Evolutionary conservation across 148 eudicot species (phyloP).

Genomic region (Arctostaphylos glauca): DNA sequence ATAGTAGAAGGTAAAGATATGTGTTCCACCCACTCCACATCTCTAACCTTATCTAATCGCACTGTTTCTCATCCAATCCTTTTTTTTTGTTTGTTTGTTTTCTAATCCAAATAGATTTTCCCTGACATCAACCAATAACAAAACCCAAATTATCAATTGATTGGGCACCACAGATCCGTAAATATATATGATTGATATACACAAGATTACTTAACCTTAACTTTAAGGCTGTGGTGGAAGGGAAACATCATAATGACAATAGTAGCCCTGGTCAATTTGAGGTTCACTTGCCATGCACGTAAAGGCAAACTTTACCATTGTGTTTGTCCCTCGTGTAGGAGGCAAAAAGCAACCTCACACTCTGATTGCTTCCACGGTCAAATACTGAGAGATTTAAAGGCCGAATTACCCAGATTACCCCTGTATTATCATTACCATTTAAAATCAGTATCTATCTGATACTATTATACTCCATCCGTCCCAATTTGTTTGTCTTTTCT

Average conservation of each 20-base stretch:
- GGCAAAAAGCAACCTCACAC: conserved; percentile 32
- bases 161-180: background rate
- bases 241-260: conserved; percentile 7
- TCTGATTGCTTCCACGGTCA: conserved; percentile 16
- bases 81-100: background rate
- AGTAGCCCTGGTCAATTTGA: conserved; percentile 19
- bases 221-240: background rate
- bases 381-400: background rate
- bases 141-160: background rate
- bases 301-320: conserved; percentile 28
- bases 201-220: background rate
- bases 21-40: conserved; percentile 8
- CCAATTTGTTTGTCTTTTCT: too few relatives aligned
- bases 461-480: too few relatives aligned
- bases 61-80: conserved; percentile 5
- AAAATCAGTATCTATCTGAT: background rate
- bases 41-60: conserved; percentile 9
- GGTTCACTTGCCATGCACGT: conserved; percentile 61
- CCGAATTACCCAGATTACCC: conserved; percentile 6
- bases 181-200: background rate
- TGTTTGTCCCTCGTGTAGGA: conserved; percentile 36
- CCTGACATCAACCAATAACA: background rate
- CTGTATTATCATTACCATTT: background rate
- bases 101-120: background rate
- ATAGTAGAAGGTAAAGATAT: background rate